A percentile compares a stretch with the other conserved stretches of the same genome.
phyloP scores from a whole-genome alignment of 257 asterid genomes.

The Linderniella brevidens region DNA sequence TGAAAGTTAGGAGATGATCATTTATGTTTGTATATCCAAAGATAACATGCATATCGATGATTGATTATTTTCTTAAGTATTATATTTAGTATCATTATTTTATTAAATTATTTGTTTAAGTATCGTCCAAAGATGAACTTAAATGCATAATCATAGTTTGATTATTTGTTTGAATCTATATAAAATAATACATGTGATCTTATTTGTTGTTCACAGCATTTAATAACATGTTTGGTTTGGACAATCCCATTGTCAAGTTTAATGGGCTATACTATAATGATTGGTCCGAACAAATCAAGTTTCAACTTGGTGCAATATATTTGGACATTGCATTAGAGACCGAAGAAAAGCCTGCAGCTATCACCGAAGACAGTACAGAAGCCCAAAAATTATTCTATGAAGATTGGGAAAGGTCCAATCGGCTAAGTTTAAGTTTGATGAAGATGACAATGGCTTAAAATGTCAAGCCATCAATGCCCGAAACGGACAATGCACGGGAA shows the following conservation, averaged over 20 bases:
- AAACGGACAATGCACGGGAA: not conserved
- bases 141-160: not conserved
- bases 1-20: not conserved
- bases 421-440: constrained; percentile 1
- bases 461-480: not conserved
- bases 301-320: not conserved
- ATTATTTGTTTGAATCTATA: not conserved
- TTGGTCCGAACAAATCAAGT: not conserved
- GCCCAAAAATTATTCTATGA: not conserved
- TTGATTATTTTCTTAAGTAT: not conserved
- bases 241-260: not conserved
- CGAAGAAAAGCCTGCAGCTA: not conserved
- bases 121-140: not conserved
- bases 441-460: not conserved
- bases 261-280: not conserved
- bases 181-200: not conserved
- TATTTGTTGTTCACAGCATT: not conserved
- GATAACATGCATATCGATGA: not conserved
- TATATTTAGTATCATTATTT: not conserved
- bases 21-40: constrained; percentile 2
- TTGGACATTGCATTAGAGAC: not conserved
- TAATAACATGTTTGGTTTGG: not conserved
- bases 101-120: not conserved
- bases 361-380: not conserved
- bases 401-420: not conserved